phyloP scores from a whole-genome alignment of 1,284 basidiomycete genomes.

The Tilletia setariae region DNA sequence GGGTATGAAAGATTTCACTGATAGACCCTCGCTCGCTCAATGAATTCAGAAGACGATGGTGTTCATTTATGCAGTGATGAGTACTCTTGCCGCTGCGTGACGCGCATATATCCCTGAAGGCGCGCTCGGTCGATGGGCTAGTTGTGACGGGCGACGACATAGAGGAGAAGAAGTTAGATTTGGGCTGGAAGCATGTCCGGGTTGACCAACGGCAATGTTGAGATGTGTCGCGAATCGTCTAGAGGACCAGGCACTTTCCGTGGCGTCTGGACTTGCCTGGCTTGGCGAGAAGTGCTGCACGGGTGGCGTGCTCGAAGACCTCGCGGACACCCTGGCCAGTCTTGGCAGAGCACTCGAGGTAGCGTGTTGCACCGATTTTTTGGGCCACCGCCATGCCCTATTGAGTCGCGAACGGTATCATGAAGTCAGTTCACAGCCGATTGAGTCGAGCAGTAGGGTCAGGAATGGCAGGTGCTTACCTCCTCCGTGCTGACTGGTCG shows the following conservation, averaged over 20 bases:
- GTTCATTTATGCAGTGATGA: no score
- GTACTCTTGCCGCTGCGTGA: no score
- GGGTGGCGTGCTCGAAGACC: conserved; percentile 84
- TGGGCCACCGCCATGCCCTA: conserved; percentile 80
- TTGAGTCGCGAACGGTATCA: not conserved
- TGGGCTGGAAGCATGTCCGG: no score
- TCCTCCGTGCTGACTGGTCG: conserved; percentile 53
- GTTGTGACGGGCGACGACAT: not conserved
- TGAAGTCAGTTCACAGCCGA: not conserved
- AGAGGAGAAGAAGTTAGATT: no score
- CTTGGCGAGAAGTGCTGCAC: conserved; percentile 67
- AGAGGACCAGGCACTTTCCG: conserved; percentile 63
- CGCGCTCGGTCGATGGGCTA: not conserved
- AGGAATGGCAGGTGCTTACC: conserved; percentile 14
- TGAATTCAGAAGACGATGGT: no score
- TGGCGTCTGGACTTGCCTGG: conserved; percentile 55
- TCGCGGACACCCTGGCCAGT: conserved; percentile 83
- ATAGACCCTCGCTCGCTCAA: no score
- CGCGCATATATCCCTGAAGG: not conserved
- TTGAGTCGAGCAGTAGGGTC: not conserved
- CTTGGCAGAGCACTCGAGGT: conserved; percentile 87
- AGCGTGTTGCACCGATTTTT: conserved; percentile 82
- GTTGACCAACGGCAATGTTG: not conserved
- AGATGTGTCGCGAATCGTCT: conserved; percentile 32
- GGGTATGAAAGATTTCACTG: no score